Conservation (phyloP, 2,329 filamentous ascomycete genomes). For the Emydomyces testavorans region DNA sequence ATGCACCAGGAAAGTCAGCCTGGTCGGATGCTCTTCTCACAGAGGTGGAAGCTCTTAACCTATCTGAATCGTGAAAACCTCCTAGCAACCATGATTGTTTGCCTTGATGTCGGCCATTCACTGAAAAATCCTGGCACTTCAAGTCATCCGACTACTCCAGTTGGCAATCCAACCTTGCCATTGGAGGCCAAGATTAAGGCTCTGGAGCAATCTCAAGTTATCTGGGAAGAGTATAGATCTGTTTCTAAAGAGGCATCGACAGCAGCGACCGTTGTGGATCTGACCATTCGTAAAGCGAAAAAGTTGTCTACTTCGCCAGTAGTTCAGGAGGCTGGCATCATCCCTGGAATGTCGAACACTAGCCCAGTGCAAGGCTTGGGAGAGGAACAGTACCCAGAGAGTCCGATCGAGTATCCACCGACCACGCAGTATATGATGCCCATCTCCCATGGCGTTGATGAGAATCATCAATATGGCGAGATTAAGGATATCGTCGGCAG, state of each 20-base stretch:
- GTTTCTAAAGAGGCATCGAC: slow-evolving; percentile 5
- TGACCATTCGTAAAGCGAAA: slow-evolving; percentile 4
- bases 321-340: background rate
- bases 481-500: background rate
- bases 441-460: background rate
- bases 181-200: slow-evolving; percentile 4
- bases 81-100: slow-evolving; percentile 39
- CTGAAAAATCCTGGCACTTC: background rate
- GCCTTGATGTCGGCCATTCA: slow-evolving; percentile 33
- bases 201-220: background rate
- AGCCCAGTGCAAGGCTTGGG: background rate
- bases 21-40: slow-evolving; percentile 30
- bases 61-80: slow-evolving; percentile 39
- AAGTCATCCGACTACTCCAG: background rate
- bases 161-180: background rate
- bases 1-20: slow-evolving; percentile 34
- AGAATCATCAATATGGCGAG: background rate
- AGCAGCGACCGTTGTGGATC: background rate
- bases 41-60: slow-evolving; percentile 37
- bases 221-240: slow-evolving; percentile 3
- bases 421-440: background rate
- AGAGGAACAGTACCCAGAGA: background rate
- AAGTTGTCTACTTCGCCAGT: background rate
- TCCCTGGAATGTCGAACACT: background rate
- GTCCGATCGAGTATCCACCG: slow-evolving; percentile 1